Base-by-base conservation (phyloP, 1,284 basidiomycete species). In the Laetiporus sulphureus region DNA sequence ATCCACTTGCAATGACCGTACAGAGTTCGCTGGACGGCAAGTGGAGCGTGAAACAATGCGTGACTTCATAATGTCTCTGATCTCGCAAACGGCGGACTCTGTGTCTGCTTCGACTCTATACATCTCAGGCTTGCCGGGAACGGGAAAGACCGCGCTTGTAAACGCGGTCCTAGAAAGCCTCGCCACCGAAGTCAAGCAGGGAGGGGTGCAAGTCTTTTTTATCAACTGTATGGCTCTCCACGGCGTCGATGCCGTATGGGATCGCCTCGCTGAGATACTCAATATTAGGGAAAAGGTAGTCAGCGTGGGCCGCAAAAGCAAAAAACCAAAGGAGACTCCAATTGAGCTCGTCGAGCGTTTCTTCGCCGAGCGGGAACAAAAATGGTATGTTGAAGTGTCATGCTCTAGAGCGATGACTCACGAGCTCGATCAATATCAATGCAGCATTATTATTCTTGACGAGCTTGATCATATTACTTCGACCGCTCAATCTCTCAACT, bases 111-210 rank as follows among this genome's bases (percentile, higher is more conserved):
- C 69, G 12, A 69, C 72, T 22, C 66, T 90, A 40, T 90, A 87
- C 57, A 78, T 90, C 39, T 89, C 86, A 13, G 86, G 86, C 22
- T 71, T 83, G 1, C 86, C 87, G 12, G 87, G 86, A 1, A 85
- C 84, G 4, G 87, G 86, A 21, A 90, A 90, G 65, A 90, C 87
- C 1, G 87, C 86, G 0, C 66, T 90, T 7, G 76, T 90, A 24
- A 84, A 83, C 54, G 66, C 75, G 4, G 64, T 87, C 35, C 57
- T 90, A 20, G 61, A 51, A 4, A 51, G 53, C 1, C 45, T 68
- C 25, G 59, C 63, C 3, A 46, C 71, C 18, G 59, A 66, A 15
- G 42, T 62, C 8, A 56, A 61, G 11, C 63, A 66, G 11, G 53
- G 69, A 19, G 54, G 65, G 18, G 58, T 74, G 32, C 72, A 68